Evolutionary conservation across 257 asterid species (phyloP).

Genomic region (Solanum raphanifolium): DNA sequence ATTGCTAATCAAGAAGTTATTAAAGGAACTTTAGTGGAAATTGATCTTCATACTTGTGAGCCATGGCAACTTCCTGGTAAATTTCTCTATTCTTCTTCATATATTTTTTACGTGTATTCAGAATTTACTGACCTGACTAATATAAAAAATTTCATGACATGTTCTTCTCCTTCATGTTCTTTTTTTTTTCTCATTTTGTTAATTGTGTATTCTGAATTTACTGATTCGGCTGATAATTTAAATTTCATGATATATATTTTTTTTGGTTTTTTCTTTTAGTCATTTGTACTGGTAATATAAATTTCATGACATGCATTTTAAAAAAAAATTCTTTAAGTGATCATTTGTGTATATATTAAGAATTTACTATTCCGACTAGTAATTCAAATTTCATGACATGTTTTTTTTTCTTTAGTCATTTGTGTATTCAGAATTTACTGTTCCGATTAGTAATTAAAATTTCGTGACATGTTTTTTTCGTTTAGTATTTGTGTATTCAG

Average conservation of each 20-base stretch:
- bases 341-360: background rate
- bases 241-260: background rate
- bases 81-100: background rate
- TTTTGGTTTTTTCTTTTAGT: background rate
- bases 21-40: slow-evolving; percentile 55
- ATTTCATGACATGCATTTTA: background rate
- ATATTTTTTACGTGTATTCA: background rate
- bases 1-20: slow-evolving; percentile 34
- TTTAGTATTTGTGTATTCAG: background rate
- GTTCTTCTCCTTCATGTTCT: background rate
- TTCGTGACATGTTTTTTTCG: background rate
- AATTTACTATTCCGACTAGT: background rate
- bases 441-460: background rate
- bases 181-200: background rate
- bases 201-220: background rate
- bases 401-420: background rate
- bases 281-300: background rate
- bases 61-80: slow-evolving; percentile 99
- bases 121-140: background rate
- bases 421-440: background rate
- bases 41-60: slow-evolving; percentile 83
- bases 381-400: background rate
- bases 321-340: no score
- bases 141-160: background rate
- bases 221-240: background rate